Evolutionary conservation across 768 basidiomycete genomes (phyloP), one percentile per base, ranked within the genome.

Genomic region (Pleurotus sapidus): DNA sequence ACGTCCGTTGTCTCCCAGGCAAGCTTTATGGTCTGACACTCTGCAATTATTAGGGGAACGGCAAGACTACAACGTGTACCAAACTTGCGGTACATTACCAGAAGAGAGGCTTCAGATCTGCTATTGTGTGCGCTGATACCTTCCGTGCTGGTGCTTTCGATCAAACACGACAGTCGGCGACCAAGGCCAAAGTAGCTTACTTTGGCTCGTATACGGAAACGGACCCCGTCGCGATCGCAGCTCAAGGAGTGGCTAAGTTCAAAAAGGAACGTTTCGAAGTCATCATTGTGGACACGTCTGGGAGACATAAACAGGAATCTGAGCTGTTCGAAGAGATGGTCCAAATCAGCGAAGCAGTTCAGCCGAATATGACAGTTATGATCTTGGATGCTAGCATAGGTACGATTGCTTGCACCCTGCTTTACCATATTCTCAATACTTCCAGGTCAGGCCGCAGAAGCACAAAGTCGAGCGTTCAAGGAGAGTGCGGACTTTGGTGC

Each of bases 91-190:
- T 96, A 1, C 89, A 98, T 74, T 98, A 98, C 70, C 95, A 96
- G 70, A 91, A 92, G 67, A 88, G 95, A 61, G 97, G 97, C 5
- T 92, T 98, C 81, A 95, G 96, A 70, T 91, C 95, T 11, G 93
- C 89, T 59, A 95, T 99, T 55, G 96, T 99, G 62, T 99, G 97
- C 66, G 97, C 97, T 18, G 97, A 99, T 72, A 99, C 97, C 0
- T 99, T 99, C 79, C 91, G 97, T 74, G 97, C 97, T 3, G 97
- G 97, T 51, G 97, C 97, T 38, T 99, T 99, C 73, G 97, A 99
- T 73, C 97, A 99, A 71, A 93, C 97, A 9, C 88, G 97, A 68
- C 97, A 99, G 76, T 98, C 96, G 49, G 96, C 97, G 17, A 97
- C 95, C 12, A 96, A 97, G 72, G 97, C 97, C 39, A 98, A 98